Evolutionary conservation across 192 early-diverging fungal species (phyloP).

Genomic region (Umbelopsis ramanniana): DNA sequence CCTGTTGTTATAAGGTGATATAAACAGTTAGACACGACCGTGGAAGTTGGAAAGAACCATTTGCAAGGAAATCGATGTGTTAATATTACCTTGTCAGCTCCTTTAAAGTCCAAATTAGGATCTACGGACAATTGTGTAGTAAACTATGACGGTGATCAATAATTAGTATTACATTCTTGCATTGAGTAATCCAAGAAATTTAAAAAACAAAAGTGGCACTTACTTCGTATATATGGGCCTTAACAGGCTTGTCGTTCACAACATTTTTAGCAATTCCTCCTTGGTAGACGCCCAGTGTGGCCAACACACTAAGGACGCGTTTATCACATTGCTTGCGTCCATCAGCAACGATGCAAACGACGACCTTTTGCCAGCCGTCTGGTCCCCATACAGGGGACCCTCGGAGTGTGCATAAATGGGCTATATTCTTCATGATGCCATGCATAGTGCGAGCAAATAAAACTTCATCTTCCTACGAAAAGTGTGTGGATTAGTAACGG

Average conservation of each 20-base stretch:
- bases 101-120: slow-evolving; percentile 65
- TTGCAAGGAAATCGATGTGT: too few relatives aligned
- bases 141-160: too few relatives aligned
- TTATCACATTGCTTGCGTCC: slow-evolving; percentile 52
- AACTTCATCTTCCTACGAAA: slow-evolving; percentile 60
- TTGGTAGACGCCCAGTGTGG: slow-evolving; percentile 65
- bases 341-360: slow-evolving; percentile 72
- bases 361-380: slow-evolving; percentile 74
- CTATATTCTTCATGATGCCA: slow-evolving; percentile 69
- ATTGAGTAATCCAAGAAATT: too few relatives aligned
- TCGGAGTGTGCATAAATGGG: slow-evolving; percentile 57
- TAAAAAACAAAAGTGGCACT: too few relatives aligned
- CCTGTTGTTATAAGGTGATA: not conserved
- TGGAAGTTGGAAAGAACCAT: too few relatives aligned
- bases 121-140: slow-evolving; percentile 80
- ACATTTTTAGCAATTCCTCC: slow-evolving; percentile 67
- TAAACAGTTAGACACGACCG: not conserved
- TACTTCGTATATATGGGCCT: slow-evolving; percentile 82
- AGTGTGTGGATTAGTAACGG: slow-evolving; percentile 39
- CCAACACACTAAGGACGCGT: slow-evolving; percentile 52
- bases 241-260: slow-evolving; percentile 72
- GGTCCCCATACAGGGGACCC: slow-evolving; percentile 59
- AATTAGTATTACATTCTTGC: too few relatives aligned
- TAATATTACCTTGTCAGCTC: slow-evolving; percentile 52
- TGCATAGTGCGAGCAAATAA: slow-evolving; percentile 67